These are phyloP conservation scores for Pisolithus marmoratus DNA, from an alignment of 768 basidiomycete genomes.

Conservation along the genomic window DNA sequence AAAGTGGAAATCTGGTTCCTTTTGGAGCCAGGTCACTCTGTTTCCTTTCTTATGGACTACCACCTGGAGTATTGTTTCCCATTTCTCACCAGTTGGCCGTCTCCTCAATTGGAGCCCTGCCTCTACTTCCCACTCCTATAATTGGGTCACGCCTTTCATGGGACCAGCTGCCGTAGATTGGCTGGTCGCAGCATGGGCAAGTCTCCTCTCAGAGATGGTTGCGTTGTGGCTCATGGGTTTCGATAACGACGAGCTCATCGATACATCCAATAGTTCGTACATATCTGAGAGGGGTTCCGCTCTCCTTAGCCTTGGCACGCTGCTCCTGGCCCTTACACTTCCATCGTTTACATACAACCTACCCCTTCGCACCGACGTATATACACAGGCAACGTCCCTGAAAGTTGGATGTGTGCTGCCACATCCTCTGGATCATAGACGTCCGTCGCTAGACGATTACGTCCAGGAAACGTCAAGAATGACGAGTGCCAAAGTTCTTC, in stretches of 20 bases:
- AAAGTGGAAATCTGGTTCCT: constrained; percentile 14
- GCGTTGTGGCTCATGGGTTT: constrained; percentile 54
- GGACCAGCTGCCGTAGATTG: constrained; percentile 67
- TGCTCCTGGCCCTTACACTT: constrained; percentile 42
- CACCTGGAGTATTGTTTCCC: constrained; percentile 50
- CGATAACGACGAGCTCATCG: constrained; percentile 12
- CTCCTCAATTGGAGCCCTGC: constrained; percentile 69
- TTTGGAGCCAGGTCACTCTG: constrained; percentile 43
- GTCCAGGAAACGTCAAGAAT: constrained; percentile 51
- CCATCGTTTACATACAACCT: constrained; percentile 49
- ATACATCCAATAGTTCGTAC: background rate
- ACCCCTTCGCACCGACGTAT: constrained; percentile 33
- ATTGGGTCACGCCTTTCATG: constrained; percentile 53
- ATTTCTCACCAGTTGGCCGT: constrained; percentile 61
- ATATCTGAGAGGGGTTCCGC: constrained; percentile 20
- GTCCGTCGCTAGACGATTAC: constrained; percentile 52
- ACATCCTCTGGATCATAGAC: constrained; percentile 34
- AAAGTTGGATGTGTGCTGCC: constrained; percentile 68
- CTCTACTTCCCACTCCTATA: constrained; percentile 46
- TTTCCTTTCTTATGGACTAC: constrained; percentile 72
- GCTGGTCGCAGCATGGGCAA: constrained; percentile 72
- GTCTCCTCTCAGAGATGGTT: constrained; percentile 49
- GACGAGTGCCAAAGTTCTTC: constrained; percentile 46
- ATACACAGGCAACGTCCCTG: constrained; percentile 45
- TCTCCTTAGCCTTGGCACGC: constrained; percentile 31